Evolutionary conservation across 768 basidiomycete genomes (phyloP).

Genomic region (Termitomyces sp.): DNA sequence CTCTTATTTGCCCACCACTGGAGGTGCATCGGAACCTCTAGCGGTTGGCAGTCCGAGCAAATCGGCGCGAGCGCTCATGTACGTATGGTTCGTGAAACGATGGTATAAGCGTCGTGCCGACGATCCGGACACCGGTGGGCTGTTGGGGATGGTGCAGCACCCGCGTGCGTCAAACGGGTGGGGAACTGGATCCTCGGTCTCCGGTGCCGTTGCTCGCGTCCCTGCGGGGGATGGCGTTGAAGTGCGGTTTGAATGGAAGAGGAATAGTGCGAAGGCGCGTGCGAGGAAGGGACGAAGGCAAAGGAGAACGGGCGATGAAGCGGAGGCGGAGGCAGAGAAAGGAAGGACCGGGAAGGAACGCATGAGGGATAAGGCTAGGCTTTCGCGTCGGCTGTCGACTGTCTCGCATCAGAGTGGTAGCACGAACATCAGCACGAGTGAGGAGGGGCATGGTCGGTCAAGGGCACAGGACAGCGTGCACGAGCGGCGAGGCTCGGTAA

Average conservation of each 20-base stretch:
- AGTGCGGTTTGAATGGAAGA: slow-evolving; percentile 76
- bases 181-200: background rate
- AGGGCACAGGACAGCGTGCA: slow-evolving; percentile 2
- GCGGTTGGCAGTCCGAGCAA: slow-evolving; percentile 4
- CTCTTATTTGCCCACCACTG: slow-evolving; percentile 20
- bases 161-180: background rate
- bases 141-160: slow-evolving; percentile 27
- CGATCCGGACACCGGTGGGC: slow-evolving; percentile 31
- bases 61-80: slow-evolving; percentile 31
- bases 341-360: background rate
- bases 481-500: slow-evolving; percentile 3
- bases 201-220: background rate
- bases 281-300: slow-evolving; percentile 27
- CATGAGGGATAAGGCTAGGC: slow-evolving; percentile 29
- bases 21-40: slow-evolving; percentile 12
- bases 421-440: slow-evolving; percentile 22
- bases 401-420: slow-evolving; percentile 33
- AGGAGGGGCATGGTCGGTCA: slow-evolving; percentile 9
- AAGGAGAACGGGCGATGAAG: slow-evolving; percentile 17
- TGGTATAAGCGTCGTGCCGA: slow-evolving; percentile 60
- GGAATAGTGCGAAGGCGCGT: slow-evolving; percentile 25
- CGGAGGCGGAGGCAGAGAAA: slow-evolving; percentile 12
- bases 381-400: slow-evolving; percentile 29
- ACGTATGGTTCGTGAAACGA: slow-evolving; percentile 70
- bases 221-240: slow-evolving; percentile 45